A percentile compares a stretch with the other conserved stretches of the same genome.
Conservation (phyloP, 306 rosid species). For the Pueraria montana region DNA sequence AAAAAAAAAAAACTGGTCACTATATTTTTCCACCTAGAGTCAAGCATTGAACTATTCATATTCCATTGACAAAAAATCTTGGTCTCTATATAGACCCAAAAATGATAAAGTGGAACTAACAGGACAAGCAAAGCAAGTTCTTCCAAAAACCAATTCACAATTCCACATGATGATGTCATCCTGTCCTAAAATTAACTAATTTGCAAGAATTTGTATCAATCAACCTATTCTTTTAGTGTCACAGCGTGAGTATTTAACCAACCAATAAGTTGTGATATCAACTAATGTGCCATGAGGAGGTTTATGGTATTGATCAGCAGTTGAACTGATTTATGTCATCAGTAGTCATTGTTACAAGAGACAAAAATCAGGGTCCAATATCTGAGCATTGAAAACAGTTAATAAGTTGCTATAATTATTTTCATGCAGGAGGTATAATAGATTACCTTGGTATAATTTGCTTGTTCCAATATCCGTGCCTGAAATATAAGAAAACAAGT, state of each 20-base stretch:
- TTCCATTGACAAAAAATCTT: not conserved
- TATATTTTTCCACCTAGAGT: not conserved
- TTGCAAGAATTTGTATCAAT: not conserved
- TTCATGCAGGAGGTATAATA: constrained; percentile 25
- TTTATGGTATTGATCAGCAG: constrained; percentile 4
- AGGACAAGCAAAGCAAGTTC: constrained; percentile 18
- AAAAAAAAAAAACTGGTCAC: not conserved
- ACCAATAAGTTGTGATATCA: constrained; percentile 15
- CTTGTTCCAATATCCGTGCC: constrained; percentile 78
- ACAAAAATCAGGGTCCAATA: constrained; percentile 29
- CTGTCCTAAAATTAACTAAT: constrained; percentile 10
- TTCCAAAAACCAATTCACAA: not conserved
- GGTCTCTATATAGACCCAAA: not conserved
- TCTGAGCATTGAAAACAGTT: constrained; percentile 27
- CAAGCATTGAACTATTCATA: constrained; percentile 6
- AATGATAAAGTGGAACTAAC: not conserved
- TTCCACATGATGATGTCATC: not conserved
- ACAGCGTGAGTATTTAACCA: not conserved
- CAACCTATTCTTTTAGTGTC: constrained; percentile 4
- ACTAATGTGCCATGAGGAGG: constrained; percentile 1
- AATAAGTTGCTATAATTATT: constrained; percentile 30
- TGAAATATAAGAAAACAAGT: constrained; percentile 54
- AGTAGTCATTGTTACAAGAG: not conserved
- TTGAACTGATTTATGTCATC: constrained; percentile 6
- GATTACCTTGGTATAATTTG: constrained; percentile 86